Percentiles rank a stretch among this genome's conserved stretches.
These are phyloP conservation scores for Nigrospora sphaerica DNA, from an alignment of 2,329 filamentous ascomycete genomes.

Conservation along the genomic window DNA sequence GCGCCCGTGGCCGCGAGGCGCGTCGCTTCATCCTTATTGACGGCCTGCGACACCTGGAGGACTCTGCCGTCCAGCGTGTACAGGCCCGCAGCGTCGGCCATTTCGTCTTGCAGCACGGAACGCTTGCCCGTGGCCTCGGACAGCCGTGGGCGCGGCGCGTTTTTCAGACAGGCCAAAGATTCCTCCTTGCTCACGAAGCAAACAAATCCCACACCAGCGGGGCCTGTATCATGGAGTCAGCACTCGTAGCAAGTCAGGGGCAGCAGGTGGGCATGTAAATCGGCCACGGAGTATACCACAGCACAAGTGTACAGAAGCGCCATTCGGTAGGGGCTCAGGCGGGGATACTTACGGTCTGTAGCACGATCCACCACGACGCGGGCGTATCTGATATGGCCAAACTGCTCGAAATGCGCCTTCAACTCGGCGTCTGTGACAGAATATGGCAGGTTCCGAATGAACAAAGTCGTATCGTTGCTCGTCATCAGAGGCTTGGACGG, in stretches of 20 bases:
- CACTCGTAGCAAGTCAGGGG: too few species aligned
- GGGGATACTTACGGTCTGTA: conserved; percentile 53
- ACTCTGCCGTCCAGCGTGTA: conserved; percentile 91
- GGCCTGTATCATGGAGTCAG: conserved; percentile 19
- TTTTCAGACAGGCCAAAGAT: conserved; percentile 67
- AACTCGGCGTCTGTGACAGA: conserved; percentile 76
- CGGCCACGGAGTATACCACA: too few species aligned
- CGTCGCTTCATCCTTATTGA: conserved; percentile 73
- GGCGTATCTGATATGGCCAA: conserved; percentile 85
- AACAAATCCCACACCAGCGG: conserved; percentile 89
- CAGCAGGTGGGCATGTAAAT: too few species aligned
- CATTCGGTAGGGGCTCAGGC: too few species aligned
- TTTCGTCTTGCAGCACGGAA: conserved; percentile 83
- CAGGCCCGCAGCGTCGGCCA: conserved; percentile 69
- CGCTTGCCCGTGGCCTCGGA: conserved; percentile 50
- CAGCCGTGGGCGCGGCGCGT: conserved; percentile 56
- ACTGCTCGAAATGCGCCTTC: conserved; percentile 78
- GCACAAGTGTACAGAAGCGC: too few species aligned
- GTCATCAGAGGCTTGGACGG: conserved; percentile 31
- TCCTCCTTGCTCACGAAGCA: conserved; percentile 79
- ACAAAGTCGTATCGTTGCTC: conserved; percentile 72
- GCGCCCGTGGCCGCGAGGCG: conserved; percentile 68
- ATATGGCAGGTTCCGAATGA: conserved; percentile 92
- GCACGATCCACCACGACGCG: conserved; percentile 81
- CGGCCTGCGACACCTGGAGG: conserved; percentile 75